These are phyloP conservation scores for Tremella yokohamensis DNA, from an alignment of 768 basidiomycete species.

Conservation along the genomic window DNA sequence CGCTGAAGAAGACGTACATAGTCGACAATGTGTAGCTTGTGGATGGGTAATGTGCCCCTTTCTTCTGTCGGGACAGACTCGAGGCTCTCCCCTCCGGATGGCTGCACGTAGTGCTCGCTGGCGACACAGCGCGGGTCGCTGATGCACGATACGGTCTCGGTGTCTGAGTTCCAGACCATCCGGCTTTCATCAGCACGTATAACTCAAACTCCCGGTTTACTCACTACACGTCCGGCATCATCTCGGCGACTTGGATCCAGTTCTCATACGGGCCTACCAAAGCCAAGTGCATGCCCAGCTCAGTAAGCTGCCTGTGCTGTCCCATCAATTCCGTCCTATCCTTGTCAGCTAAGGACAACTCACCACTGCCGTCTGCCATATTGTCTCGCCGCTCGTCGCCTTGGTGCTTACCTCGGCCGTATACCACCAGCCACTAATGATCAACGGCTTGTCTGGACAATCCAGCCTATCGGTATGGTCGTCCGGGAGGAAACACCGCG, in stretches of 20 bases:
- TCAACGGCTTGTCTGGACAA: conserved; percentile 33
- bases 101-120: conserved; percentile 37
- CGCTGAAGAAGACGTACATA: conserved; percentile 34
- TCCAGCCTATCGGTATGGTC: conserved; percentile 11
- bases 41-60: conserved; percentile 46
- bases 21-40: conserved; percentile 38
- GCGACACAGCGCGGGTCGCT: conserved; percentile 46
- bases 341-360: conserved; percentile 3
- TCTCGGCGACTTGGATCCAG: conserved; percentile 40
- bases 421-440: conserved; percentile 43
- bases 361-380: conserved; percentile 27
- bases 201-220: conserved; percentile 10
- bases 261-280: conserved; percentile 38
- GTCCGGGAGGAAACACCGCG: conserved; percentile 30
- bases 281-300: conserved; percentile 18
- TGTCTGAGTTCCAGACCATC: conserved; percentile 37
- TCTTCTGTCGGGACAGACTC: conserved; percentile 38
- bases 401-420: conserved; percentile 24
- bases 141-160: conserved; percentile 38
- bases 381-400: conserved; percentile 35
- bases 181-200: conserved; percentile 14
- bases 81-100: conserved; percentile 26
- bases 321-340: neutral
- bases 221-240: conserved; percentile 49
- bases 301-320: conserved; percentile 26